Percentiles rank a stretch among this genome's conserved stretches.
Evolutionary conservation across 768 basidiomycete species (phyloP).

Genomic region (Hydnomerulius pinastri): DNA sequence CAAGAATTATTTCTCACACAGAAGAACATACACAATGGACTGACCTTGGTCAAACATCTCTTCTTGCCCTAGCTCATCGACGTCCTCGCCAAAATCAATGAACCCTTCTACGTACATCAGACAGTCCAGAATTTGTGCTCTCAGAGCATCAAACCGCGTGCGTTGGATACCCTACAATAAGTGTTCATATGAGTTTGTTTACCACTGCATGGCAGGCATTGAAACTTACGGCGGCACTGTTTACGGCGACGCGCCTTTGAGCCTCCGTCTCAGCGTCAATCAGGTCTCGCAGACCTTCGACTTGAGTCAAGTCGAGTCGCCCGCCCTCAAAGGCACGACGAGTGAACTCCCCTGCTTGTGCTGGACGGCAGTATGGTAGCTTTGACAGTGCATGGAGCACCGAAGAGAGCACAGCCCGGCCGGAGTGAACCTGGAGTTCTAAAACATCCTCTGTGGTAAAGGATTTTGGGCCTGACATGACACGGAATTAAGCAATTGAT

Average conservation of each 20-base stretch:
- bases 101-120: constrained; percentile 83
- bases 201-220: neutral
- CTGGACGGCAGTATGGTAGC: constrained; percentile 69
- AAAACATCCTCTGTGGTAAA: constrained; percentile 84
- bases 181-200: neutral
- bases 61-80: constrained; percentile 79
- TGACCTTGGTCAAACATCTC: constrained; percentile 72
- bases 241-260: constrained; percentile 74
- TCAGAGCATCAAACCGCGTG: constrained; percentile 60
- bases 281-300: constrained; percentile 84
- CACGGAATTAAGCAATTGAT: neutral
- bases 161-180: constrained; percentile 60
- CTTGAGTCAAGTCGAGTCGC: constrained; percentile 83
- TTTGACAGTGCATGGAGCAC: constrained; percentile 63
- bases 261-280: constrained; percentile 87
- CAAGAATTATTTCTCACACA: neutral
- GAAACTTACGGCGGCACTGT: constrained; percentile 62
- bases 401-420: constrained; percentile 74
- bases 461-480: constrained; percentile 63
- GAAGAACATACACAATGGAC: constrained; percentile 5
- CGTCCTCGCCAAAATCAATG: constrained; percentile 90
- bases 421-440: constrained; percentile 87
- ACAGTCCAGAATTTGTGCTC: constrained; percentile 67
- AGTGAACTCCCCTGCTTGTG: constrained; percentile 89
- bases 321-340: constrained; percentile 80